Conservation (phyloP, 345 rosid species). For the Bruguiera parviflora region DNA sequence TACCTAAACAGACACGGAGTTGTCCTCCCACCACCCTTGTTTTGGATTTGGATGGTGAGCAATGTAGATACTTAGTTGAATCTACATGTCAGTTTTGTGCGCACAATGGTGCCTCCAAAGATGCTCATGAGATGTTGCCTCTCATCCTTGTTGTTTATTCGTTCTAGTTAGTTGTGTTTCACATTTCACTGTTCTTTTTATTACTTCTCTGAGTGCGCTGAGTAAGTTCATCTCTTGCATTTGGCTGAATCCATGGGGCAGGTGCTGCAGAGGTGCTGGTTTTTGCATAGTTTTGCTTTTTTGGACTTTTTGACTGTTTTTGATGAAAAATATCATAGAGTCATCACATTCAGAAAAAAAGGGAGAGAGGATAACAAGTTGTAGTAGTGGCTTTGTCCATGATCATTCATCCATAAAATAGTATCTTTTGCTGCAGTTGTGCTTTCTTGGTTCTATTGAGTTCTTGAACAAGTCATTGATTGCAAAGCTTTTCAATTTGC, state of each 20-base stretch:
- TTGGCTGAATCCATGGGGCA: background rate
- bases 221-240: background rate
- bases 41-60: conserved; percentile 90
- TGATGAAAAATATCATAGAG: background rate
- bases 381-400: too few species aligned
- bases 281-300: background rate
- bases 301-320: background rate
- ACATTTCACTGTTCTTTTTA: background rate
- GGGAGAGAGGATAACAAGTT: too few species aligned
- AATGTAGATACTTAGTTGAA: background rate
- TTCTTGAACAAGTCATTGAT: too few species aligned
- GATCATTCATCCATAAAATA: too few species aligned
- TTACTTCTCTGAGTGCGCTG: background rate
- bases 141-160: conserved; percentile 3
- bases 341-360: too few species aligned
- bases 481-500: too few species aligned
- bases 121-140: background rate
- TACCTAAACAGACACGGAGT: conserved; percentile 95
- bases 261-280: background rate
- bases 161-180: background rate
- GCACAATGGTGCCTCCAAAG: background rate
- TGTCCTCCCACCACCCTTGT: conserved; percentile 93
- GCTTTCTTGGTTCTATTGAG: too few species aligned
- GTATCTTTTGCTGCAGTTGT: too few species aligned
- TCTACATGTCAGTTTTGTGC: background rate